Evolutionary conservation across 352 stramenopile species (phyloP).

Genomic region (Pythium plurisporium): DNA sequence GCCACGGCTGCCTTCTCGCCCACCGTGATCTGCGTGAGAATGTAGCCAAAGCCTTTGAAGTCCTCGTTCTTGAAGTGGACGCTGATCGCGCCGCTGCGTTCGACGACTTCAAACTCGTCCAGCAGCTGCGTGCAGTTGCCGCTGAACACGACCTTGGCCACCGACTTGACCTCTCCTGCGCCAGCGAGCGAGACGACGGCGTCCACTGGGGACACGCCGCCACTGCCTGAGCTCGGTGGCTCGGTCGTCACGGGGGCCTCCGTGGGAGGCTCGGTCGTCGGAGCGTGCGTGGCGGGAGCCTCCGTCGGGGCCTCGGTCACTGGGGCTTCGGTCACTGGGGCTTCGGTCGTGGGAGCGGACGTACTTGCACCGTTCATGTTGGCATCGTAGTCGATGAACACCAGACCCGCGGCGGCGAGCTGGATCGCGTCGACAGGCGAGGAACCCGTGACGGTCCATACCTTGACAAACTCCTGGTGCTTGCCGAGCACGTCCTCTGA

Average conservation of each 20-base stretch:
- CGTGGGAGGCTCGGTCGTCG: conserved; percentile 16
- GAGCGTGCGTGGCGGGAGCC: neutral
- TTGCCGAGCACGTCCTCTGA: neutral
- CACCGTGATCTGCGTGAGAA: conserved; percentile 51
- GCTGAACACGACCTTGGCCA: conserved; percentile 48
- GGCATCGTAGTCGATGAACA: conserved; percentile 20
- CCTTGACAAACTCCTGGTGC: conserved; percentile 18
- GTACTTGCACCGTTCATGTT: neutral
- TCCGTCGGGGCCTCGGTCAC: neutral
- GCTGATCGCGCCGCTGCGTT: conserved; percentile 39
- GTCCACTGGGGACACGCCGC: neutral
- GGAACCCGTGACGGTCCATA: conserved; percentile 12
- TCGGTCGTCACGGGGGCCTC: neutral
- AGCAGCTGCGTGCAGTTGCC: conserved; percentile 52
- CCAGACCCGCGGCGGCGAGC: conserved; percentile 4
- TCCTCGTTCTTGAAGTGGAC: conserved; percentile 50
- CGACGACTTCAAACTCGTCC: conserved; percentile 35
- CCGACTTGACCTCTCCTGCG: conserved; percentile 1
- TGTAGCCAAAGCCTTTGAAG: conserved; percentile 33
- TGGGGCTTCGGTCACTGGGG: neutral
- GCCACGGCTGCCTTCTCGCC: conserved; percentile 29
- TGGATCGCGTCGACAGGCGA: conserved; percentile 4
- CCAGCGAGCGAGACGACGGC: conserved; percentile 21
- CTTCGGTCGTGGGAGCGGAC: neutral
- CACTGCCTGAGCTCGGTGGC: neutral